phyloP scores from a whole-genome alignment of 78 protist genomes.

The Anaeramoeba flamelloides region DNA sequence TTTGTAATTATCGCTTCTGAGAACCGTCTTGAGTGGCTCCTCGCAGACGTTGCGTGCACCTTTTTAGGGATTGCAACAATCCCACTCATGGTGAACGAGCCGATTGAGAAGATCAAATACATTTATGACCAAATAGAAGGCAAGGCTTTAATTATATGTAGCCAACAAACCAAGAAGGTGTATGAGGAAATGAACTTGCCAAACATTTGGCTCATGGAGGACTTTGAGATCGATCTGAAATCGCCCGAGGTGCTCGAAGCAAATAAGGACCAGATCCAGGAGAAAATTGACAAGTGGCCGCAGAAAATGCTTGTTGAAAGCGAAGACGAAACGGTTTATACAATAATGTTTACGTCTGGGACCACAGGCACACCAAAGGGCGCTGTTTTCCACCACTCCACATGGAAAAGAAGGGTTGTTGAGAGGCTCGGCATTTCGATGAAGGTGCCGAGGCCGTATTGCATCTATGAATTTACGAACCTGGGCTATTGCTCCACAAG shows the following conservation, averaged over 20 bases:
- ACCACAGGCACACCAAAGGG: background rate
- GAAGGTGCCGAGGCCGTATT: background rate
- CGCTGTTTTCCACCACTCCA: background rate
- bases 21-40: background rate
- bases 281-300: too few species aligned
- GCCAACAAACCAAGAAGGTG: too few species aligned
- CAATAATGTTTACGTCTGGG: background rate
- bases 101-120: background rate
- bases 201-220: too few species aligned
- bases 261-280: too few species aligned
- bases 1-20: background rate
- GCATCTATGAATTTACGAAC: background rate
- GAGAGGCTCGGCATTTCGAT: too few species aligned
- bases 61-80: background rate
- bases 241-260: too few species aligned
- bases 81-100: background rate
- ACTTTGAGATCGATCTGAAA: too few species aligned
- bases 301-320: too few species aligned
- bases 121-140: too few species aligned
- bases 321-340: background rate
- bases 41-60: background rate
- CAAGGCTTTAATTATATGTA: too few species aligned
- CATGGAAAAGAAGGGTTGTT: too few species aligned
- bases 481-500: background rate
- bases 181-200: too few species aligned